These are phyloP conservation scores for Arachnomyces sp. DNA, from an alignment of 2,329 filamentous ascomycete species.

Conservation along the genomic window DNA sequence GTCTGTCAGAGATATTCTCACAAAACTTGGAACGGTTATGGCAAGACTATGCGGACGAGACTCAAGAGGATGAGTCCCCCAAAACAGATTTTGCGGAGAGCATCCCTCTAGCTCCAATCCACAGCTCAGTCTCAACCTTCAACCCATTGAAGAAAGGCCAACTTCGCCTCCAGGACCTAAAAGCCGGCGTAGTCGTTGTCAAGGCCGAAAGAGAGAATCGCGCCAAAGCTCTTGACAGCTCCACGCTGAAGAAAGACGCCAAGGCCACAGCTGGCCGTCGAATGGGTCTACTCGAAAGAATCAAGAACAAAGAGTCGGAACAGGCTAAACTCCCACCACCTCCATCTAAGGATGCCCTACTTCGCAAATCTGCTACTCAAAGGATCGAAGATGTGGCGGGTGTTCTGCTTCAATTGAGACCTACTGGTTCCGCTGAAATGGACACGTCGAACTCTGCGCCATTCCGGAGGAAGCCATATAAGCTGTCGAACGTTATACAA, in stretches of 20 bases:
- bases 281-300: conserved; percentile 65
- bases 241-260: conserved; percentile 17
- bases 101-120: conserved; percentile 27
- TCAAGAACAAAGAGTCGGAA: conserved; percentile 58
- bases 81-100: conserved; percentile 25
- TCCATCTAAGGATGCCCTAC: conserved; percentile 47
- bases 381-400: conserved; percentile 60
- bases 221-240: conserved; percentile 5
- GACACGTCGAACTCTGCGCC: conserved; percentile 28
- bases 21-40: conserved; percentile 38
- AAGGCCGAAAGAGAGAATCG: conserved; percentile 20
- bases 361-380: conserved; percentile 57
- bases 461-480: conserved; percentile 56
- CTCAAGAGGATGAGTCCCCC: conserved; percentile 23
- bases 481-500: conserved; percentile 53
- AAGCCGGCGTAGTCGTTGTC: conserved; percentile 29
- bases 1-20: conserved; percentile 44
- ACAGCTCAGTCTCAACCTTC: conserved; percentile 26
- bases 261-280: conserved; percentile 26
- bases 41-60: conserved; percentile 30
- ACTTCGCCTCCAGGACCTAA: conserved; percentile 33
- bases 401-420: conserved; percentile 56
- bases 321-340: conserved; percentile 39
- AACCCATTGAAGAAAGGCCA: conserved; percentile 31
- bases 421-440: conserved; percentile 24